Percentiles rank a stretch among this genome's conserved stretches.
phyloP scores from a whole-genome alignment of 129 eudicot genomes.

The Centaurea solstitialis region DNA sequence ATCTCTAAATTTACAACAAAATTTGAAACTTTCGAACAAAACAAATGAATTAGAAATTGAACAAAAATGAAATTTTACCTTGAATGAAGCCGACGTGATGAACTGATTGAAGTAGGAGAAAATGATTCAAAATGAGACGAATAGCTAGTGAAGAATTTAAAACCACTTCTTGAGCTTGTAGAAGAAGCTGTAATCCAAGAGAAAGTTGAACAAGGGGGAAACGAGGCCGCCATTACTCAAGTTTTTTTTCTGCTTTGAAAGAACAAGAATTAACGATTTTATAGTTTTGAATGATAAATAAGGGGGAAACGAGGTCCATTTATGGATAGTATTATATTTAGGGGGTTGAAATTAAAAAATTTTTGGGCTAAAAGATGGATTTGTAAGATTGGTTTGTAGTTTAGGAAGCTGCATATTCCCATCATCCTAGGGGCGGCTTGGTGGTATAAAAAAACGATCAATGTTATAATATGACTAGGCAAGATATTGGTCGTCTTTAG shows the following conservation, averaged over 20 bases:
- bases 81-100: background rate
- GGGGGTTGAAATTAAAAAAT: background rate
- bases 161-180: background rate
- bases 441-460: no score
- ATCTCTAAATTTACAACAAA: background rate
- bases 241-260: background rate
- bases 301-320: background rate
- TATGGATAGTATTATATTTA: background rate
- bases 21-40: background rate
- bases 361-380: background rate
- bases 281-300: background rate
- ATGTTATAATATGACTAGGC: no score
- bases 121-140: background rate
- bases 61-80: conserved; percentile 5
- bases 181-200: conserved; percentile 1
- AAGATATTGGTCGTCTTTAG: no score
- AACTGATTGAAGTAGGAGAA: background rate
- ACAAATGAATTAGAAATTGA: background rate
- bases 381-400: conserved; percentile 1
- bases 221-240: conserved; percentile 17
- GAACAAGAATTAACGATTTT: background rate
- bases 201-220: conserved; percentile 1
- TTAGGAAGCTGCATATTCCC: background rate
- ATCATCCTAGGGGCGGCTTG: conserved; percentile 4
- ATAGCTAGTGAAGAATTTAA: background rate